Conservation (phyloP, 768 basidiomycete genomes). For the Mycena indigotica region DNA sequence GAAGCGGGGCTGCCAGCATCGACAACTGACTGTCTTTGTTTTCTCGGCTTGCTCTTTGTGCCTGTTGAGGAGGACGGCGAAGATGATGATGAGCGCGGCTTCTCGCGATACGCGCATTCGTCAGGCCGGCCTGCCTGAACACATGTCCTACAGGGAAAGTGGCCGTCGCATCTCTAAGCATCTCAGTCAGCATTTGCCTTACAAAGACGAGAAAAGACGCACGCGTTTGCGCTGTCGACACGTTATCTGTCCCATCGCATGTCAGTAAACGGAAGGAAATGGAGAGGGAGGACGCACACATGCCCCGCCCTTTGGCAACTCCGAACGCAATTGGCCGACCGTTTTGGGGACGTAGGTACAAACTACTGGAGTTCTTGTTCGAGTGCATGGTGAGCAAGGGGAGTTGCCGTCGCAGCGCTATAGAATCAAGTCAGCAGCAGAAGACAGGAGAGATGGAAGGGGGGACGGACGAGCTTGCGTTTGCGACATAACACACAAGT, state of each 20-base stretch:
- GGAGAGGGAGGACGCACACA: conserved; percentile 13
- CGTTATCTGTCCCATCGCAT: no score
- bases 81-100: no score
- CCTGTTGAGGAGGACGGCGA: no score
- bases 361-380: conserved; percentile 18
- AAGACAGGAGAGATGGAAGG: no score
- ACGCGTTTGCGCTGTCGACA: conserved; percentile 22
- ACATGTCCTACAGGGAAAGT: conserved; percentile 16
- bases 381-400: conserved; percentile 19
- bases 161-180: conserved; percentile 16
- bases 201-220: no score
- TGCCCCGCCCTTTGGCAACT: conserved; percentile 21
- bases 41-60: no score
- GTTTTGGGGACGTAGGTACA: conserved; percentile 21
- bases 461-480: conserved; percentile 19
- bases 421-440: no score
- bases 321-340: conserved; percentile 18
- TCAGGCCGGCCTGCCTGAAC: conserved; percentile 8
- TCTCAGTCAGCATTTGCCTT: background rate
- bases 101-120: conserved; percentile 21
- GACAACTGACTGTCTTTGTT: no score
- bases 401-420: conserved; percentile 22
- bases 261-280: no score
- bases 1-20: no score
- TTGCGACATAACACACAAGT: conserved; percentile 20